phyloP scores from a whole-genome alignment of 176 grass and related monocot genomes.

The Eremochloa ophiuroides region DNA sequence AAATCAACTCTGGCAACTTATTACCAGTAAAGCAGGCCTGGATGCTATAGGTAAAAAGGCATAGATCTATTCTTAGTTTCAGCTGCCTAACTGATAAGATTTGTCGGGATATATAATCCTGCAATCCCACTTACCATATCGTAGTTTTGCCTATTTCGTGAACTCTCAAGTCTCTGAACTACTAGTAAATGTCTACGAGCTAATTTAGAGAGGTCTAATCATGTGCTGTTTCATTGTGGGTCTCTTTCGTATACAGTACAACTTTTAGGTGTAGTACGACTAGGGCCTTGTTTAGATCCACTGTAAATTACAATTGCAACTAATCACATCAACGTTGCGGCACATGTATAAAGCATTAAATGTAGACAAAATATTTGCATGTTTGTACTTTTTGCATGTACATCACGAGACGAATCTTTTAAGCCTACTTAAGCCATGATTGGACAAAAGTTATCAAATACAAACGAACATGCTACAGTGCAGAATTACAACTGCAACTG shows the following conservation, averaged over 20 bases:
- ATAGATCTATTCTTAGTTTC: too few relatives aligned
- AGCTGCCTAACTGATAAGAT: neutral
- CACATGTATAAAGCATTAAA: too few relatives aligned
- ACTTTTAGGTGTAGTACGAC: neutral
- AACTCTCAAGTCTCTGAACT: neutral
- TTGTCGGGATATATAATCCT: neutral
- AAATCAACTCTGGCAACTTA: neutral
- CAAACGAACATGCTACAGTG: too few relatives aligned
- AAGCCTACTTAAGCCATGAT: too few relatives aligned
- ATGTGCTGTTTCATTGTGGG: neutral
- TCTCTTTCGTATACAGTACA: neutral
- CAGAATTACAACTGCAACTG: too few relatives aligned
- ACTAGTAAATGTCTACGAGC: neutral
- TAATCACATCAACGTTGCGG: too few relatives aligned
- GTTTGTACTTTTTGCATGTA: too few relatives aligned
- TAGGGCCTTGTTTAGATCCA: too few relatives aligned
- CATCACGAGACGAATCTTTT: too few relatives aligned
- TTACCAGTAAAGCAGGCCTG: neutral
- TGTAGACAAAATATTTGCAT: too few relatives aligned
- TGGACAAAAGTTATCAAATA: too few relatives aligned
- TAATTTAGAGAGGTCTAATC: neutral
- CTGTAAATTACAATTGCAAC: too few relatives aligned
- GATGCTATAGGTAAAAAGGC: neutral
- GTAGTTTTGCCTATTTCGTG: neutral
- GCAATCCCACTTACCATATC: neutral